Evolutionary conservation across 257 asterid species (phyloP).

Genomic region (Rhazya stricta): DNA sequence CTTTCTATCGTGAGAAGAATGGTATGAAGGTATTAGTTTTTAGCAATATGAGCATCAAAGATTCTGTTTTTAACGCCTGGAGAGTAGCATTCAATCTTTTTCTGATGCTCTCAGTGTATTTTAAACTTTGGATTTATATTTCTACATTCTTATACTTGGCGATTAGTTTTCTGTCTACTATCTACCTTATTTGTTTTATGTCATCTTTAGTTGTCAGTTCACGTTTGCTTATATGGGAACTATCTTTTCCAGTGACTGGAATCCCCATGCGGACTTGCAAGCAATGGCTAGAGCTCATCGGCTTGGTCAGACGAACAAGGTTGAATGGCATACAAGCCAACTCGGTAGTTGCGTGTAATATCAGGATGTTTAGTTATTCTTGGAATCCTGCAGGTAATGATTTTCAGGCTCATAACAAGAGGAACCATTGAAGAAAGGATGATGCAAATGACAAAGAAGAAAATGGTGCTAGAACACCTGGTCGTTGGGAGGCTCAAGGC

Average conservation of each 20-base stretch:
- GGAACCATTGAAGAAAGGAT: constrained; percentile 98
- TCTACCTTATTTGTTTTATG: background rate
- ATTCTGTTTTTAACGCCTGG: background rate
- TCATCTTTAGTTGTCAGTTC: background rate
- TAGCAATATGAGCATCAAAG: background rate
- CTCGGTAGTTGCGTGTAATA: constrained; percentile 13
- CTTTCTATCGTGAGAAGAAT: background rate
- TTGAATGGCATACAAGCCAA: background rate
- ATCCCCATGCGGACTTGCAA: constrained; percentile 99
- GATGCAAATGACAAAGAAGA: constrained; percentile 99
- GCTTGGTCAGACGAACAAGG: constrained; percentile 99
- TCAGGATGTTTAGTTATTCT: constrained; percentile 19
- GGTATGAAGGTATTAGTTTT: background rate
- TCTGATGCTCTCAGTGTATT: background rate
- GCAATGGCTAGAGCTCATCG: constrained; percentile 99
- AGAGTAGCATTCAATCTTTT: background rate
- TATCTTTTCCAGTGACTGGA: constrained; percentile 84
- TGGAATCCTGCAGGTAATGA: constrained; percentile 70
- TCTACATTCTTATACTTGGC: background rate
- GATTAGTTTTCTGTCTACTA: background rate
- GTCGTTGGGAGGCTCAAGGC: constrained; percentile 95
- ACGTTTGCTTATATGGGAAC: constrained; percentile 9
- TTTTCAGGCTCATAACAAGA: constrained; percentile 75
- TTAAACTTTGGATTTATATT: background rate
- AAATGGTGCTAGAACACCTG: constrained; percentile 96